A percentile compares a stretch with the other conserved stretches of the same genome.
Conservation (phyloP, 2,329 filamentous ascomycete genomes). For the Cladosporium sp. region DNA sequence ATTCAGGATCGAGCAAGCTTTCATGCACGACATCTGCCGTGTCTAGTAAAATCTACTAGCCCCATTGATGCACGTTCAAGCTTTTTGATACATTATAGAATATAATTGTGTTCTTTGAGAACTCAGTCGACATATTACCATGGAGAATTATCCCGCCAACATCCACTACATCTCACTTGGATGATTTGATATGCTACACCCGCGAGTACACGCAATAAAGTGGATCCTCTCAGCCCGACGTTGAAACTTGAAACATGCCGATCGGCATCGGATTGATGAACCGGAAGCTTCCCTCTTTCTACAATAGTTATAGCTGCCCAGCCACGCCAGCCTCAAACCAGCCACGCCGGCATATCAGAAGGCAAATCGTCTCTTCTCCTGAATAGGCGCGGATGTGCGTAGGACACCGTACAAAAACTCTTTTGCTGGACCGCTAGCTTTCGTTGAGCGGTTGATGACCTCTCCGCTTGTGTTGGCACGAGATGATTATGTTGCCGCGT, state of each 20-base stretch:
- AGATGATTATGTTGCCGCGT: neutral
- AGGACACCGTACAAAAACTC: neutral
- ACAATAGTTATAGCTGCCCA: neutral
- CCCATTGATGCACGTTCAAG: neutral
- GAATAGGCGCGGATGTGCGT: neutral
- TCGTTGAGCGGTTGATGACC: neutral
- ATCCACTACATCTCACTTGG: neutral
- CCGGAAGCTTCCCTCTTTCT: constrained; percentile 2
- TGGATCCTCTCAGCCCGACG: neutral
- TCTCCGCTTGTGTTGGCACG: neutral
- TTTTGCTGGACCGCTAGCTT: neutral
- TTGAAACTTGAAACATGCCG: constrained; percentile 5
- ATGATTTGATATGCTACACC: neutral
- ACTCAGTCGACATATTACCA: neutral
- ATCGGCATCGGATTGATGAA: constrained; percentile 3
- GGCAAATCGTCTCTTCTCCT: neutral
- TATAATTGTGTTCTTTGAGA: neutral
- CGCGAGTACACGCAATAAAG: neutral
- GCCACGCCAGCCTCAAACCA: neutral
- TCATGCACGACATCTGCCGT: neutral
- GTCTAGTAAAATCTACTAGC: neutral
- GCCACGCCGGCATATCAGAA: neutral
- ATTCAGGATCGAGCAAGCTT: constrained; percentile 1
- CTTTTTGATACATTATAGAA: neutral
- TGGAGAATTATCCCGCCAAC: neutral